A percentile compares a stretch with the other conserved stretches of the same genome.
Evolutionary conservation across 2,329 filamentous ascomycete genomes (phyloP).

Genomic region (Paecilomyces sp.): DNA sequence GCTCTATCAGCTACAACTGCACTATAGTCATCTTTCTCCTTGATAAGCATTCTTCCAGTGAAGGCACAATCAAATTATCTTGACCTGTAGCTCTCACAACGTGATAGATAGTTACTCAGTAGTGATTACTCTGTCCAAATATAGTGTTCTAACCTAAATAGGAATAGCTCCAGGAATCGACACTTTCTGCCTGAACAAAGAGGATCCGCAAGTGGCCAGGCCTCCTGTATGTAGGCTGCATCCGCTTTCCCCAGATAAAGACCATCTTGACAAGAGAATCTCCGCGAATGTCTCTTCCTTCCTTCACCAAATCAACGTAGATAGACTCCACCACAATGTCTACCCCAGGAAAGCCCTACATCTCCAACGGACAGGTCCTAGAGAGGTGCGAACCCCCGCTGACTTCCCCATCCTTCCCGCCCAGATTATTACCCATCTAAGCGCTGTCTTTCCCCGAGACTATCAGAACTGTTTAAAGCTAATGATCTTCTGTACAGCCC

Average conservation of each 20-base stretch:
- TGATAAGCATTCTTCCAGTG: too few relatives aligned
- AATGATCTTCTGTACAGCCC: constrained; percentile 24
- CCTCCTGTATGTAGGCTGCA: background rate
- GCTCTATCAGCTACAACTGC: too few relatives aligned
- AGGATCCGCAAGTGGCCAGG: background rate
- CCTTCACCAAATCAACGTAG: background rate
- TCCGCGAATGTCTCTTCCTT: background rate
- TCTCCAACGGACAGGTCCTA: constrained; percentile 34
- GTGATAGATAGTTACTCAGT: too few relatives aligned
- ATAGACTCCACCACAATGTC: constrained; percentile 24
- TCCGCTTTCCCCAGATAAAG: background rate
- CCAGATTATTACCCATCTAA: background rate
- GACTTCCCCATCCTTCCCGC: background rate
- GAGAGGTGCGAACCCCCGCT: constrained; percentile 19
- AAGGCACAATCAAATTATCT: background rate
- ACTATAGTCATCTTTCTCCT: too few relatives aligned
- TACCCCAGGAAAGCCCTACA: constrained; percentile 23
- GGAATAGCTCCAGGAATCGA: background rate
- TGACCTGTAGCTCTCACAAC: background rate
- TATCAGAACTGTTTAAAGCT: background rate
- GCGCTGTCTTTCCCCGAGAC: background rate
- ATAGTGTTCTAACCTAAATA: background rate
- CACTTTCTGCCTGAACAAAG: background rate
- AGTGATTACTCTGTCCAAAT: background rate
- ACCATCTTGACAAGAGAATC: background rate